Base-by-base conservation (phyloP, 108 stramenopile species). In the Nitzschia sp. region DNA sequence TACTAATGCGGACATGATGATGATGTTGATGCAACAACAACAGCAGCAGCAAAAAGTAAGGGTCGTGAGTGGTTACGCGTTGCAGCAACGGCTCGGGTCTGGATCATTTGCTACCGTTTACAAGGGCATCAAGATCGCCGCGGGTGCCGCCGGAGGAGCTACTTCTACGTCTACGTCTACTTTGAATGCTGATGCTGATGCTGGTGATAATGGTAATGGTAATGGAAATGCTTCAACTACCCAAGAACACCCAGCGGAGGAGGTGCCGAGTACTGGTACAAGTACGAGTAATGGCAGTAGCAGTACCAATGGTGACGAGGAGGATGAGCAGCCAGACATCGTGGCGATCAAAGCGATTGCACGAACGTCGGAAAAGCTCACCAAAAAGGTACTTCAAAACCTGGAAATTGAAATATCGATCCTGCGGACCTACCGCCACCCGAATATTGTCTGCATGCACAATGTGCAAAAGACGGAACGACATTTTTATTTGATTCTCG, bases 321-420 rank as follows among this genome's bases (percentile, higher is more conserved):
- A 73, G 26, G 11, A 15, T n/a, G n/a, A 46, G 28, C 72, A 77
- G 28, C 58, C 80, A 32, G 65, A 75, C 25, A 69, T 63, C 22
- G 93, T 89, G 35, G 98, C 98, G 38, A 88, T 97, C 79, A 99
- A 99, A 68, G 92, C 87, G 33, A 97, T 99, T 61, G 54, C 91
- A 2, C 85, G 92, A 29, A 71, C 83, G 0, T 80, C 83, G 13
- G 85, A 93, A 62, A 92, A 92, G 54, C 71, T 98, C 6, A 95
- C 95, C 48, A 87, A 95, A 50, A 99, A 99, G 76, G 94, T 97
- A 6, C 82, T 94, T 23, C 94, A 93, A 72, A 97, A 97, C 70
- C 73, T 99, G 27, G 96, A 98, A 66, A 80, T 91, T 54, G 98
- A 99, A 84, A 97, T 99, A 22, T 83, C 87, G 36, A 98, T 99